A percentile compares a stretch with the other conserved stretches of the same genome.
These are phyloP conservation scores for Apocynum venetum DNA, from an alignment of 257 asterid species.

Conservation along the genomic window DNA sequence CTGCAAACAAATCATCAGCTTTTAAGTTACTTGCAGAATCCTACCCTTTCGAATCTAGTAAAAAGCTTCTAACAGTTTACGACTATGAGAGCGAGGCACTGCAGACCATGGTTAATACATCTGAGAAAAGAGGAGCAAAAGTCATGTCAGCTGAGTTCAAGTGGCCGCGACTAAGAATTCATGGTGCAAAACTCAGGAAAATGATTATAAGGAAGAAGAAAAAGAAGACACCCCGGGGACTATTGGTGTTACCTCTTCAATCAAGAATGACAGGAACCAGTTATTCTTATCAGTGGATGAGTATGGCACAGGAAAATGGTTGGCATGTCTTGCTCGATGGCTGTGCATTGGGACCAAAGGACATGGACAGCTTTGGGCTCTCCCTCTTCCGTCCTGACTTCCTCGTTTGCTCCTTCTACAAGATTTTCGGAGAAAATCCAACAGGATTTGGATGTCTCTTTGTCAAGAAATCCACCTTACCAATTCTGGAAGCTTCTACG, in stretches of 20 bases:
- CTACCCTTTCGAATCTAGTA: conserved; percentile 59
- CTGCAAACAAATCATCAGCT: conserved; percentile 81
- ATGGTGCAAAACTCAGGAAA: conserved; percentile 46
- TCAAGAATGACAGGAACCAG: conserved; percentile 79
- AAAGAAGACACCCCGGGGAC: conserved; percentile 46
- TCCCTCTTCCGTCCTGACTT: conserved; percentile 80
- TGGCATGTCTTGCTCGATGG: conserved; percentile 95
- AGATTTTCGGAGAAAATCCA: conserved; percentile 81
- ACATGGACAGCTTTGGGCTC: conserved; percentile 82
- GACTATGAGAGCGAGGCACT: conserved; percentile 83
- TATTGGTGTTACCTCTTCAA: conserved; percentile 85
- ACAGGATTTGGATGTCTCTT: conserved; percentile 93
- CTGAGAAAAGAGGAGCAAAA: conserved; percentile 69
- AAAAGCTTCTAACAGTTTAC: conserved; percentile 66
- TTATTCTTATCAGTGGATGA: conserved; percentile 95
- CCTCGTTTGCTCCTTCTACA: conserved; percentile 81
- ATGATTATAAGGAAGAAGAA: conserved; percentile 44
- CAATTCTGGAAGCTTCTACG: conserved; percentile 49
- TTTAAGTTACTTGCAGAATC: conserved; percentile 76
- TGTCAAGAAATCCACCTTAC: conserved; percentile 56
- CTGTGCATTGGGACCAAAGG: conserved; percentile 83
- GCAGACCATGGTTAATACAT: conserved; percentile 48
- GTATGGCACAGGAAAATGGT: conserved; percentile 70
- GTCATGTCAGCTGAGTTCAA: conserved; percentile 72
- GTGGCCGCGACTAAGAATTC: conserved; percentile 81